Evolutionary conservation across 768 basidiomycete species (phyloP).

Genomic region (Pleurotus citrinopileatus): DNA sequence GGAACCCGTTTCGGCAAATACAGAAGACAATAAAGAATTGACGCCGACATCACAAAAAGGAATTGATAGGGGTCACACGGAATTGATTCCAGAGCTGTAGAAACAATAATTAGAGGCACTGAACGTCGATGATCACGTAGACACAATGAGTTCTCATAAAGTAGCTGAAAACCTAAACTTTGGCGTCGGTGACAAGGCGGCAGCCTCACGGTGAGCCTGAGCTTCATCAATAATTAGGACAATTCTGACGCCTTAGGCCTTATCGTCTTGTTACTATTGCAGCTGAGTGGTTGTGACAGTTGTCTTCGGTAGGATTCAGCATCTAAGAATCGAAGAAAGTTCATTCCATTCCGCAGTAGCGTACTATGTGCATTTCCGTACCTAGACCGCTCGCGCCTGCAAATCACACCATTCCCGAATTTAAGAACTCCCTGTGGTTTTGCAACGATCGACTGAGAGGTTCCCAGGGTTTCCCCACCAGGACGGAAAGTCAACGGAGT

Average conservation of each 20-base stretch:
- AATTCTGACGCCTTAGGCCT: neutral
- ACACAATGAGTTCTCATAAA: neutral
- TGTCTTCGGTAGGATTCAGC: no score
- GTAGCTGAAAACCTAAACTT: neutral
- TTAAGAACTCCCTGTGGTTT: neutral
- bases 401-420: neutral
- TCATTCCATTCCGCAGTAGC: neutral
- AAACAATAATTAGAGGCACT: neutral
- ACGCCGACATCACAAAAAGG: neutral
- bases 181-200: neutral
- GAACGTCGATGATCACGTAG: neutral
- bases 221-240: neutral
- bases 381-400: neutral
- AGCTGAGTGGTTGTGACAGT: neutral
- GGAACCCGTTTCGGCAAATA: neutral
- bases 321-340: neutral
- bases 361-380: neutral
- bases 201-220: neutral
- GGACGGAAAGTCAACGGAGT: conserved; percentile 38
- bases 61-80: neutral
- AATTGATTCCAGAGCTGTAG: neutral
- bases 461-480: conserved; percentile 45
- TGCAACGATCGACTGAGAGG: conserved; percentile 36
- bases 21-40: conserved; percentile 1
- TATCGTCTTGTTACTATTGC: neutral